These are phyloP conservation scores for Mortierella sp. DNA, from an alignment of 371 early-diverging fungal species.

Conservation along the genomic window DNA sequence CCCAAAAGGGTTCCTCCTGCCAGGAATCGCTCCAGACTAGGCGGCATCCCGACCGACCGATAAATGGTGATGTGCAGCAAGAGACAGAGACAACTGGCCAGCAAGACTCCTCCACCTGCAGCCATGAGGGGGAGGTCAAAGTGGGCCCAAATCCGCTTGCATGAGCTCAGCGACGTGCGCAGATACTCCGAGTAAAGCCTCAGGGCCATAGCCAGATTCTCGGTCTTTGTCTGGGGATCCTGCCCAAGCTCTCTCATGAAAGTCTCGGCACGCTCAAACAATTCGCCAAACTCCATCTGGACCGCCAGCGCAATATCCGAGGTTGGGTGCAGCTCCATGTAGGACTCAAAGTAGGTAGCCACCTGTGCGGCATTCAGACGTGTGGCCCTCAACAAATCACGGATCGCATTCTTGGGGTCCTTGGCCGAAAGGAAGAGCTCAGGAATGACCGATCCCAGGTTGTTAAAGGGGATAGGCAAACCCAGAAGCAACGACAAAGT, in stretches of 20 bases:
- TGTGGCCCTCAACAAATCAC: constrained; percentile 68
- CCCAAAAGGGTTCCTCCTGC: constrained; percentile 52
- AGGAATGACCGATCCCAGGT: constrained; percentile 87
- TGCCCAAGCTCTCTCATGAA: constrained; percentile 35
- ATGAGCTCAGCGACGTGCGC: constrained; percentile 74
- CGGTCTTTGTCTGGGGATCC: constrained; percentile 12
- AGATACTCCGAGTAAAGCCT: constrained; percentile 73
- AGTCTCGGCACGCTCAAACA: constrained; percentile 55
- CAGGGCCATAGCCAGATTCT: constrained; percentile 55
- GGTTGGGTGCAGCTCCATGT: constrained; percentile 54
- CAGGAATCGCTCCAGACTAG: constrained; percentile 37
- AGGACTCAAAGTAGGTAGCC: constrained; percentile 74
- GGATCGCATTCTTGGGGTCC: constrained; percentile 38
- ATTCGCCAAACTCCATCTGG: constrained; percentile 39
- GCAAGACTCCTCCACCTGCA: constrained; percentile 68
- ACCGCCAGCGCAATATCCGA: constrained; percentile 54
- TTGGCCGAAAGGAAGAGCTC: constrained; percentile 63
- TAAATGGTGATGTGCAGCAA: constrained; percentile 40
- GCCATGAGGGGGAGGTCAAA: constrained; percentile 84
- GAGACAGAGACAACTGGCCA: constrained; percentile 45
- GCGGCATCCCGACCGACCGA: constrained; percentile 32
- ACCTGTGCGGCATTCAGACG: constrained; percentile 87
- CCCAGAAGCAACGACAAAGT: constrained; percentile 80
- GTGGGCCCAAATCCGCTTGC: constrained; percentile 92
- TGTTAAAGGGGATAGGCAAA: constrained; percentile 88